phyloP scores from a whole-genome alignment of 2,329 filamentous ascomycete genomes.

The Byssoonygena ceratinophila region DNA sequence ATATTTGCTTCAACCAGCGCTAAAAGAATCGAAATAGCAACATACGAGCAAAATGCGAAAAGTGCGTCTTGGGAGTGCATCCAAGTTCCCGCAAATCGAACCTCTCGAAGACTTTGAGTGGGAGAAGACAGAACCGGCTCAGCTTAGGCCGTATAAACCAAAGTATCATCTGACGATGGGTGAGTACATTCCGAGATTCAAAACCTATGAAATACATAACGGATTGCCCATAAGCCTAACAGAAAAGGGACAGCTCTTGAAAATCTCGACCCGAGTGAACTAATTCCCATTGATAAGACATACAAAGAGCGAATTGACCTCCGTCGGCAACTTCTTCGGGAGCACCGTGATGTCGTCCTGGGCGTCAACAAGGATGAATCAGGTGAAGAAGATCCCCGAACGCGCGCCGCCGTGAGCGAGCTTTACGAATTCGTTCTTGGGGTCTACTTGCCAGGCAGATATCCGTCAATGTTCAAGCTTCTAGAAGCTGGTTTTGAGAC shows the following conservation, averaged over 20 bases:
- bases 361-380: slow-evolving; percentile 26
- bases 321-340: slow-evolving; percentile 39
- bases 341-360: slow-evolving; percentile 35
- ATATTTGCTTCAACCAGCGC: background rate
- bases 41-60: slow-evolving; percentile 3
- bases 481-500: slow-evolving; percentile 23
- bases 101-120: slow-evolving; percentile 44
- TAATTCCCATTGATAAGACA: slow-evolving; percentile 50
- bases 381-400: slow-evolving; percentile 28
- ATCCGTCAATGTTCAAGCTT: slow-evolving; percentile 44
- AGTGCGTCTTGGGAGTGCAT: background rate
- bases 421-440: slow-evolving; percentile 47
- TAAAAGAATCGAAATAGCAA: slow-evolving; percentile 1
- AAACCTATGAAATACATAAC: background rate
- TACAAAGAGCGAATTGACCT: slow-evolving; percentile 44
- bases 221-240: background rate
- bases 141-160: slow-evolving; percentile 49
- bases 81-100: slow-evolving; percentile 14
- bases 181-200: slow-evolving; percentile 23
- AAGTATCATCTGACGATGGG: slow-evolving; percentile 56
- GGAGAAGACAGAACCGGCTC: slow-evolving; percentile 42
- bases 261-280: slow-evolving; percentile 42
- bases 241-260: slow-evolving; percentile 39
- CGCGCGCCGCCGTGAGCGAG: slow-evolving; percentile 43
- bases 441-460: slow-evolving; percentile 48